Percentiles rank a stretch among this genome's conserved stretches.
These are phyloP conservation scores for Eucalyptus microcorys DNA, from an alignment of 345 rosid genomes.

Conservation along the genomic window DNA sequence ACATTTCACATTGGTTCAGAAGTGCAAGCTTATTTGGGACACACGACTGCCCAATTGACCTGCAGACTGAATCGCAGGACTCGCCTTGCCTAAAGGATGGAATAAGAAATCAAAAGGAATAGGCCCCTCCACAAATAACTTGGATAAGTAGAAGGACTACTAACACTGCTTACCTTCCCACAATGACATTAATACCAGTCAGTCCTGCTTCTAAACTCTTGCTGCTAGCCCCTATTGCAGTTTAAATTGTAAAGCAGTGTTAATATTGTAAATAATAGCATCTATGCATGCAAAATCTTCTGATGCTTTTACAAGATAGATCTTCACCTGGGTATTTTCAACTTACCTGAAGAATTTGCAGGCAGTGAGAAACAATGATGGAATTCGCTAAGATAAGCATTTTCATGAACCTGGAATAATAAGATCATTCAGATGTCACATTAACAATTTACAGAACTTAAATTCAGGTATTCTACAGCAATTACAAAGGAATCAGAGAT, in stretches of 20 bases:
- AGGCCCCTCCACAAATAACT: neutral
- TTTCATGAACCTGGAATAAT: slow-evolving; percentile 76
- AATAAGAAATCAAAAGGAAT: neutral
- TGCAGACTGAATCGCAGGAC: slow-evolving; percentile 81
- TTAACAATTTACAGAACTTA: neutral
- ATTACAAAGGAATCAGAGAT: neutral
- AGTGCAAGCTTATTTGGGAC: slow-evolving; percentile 74
- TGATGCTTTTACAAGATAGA: neutral
- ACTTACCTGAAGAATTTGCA: slow-evolving; percentile 60
- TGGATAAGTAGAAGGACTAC: neutral
- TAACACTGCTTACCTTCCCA: slow-evolving; percentile 46
- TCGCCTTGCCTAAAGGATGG: slow-evolving; percentile 59
- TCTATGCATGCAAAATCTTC: neutral
- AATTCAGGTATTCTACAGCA: neutral
- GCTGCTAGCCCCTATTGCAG: slow-evolving; percentile 19
- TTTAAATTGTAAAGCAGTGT: neutral
- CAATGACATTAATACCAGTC: slow-evolving; percentile 60
- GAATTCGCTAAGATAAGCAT: slow-evolving; percentile 80
- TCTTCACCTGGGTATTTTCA: neutral
- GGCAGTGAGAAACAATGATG: slow-evolving; percentile 90
- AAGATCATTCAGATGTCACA: neutral
- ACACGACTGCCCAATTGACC: slow-evolving; percentile 69
- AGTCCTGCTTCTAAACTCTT: slow-evolving; percentile 56
- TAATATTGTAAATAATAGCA: neutral
- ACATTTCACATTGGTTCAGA: slow-evolving; percentile 85